A percentile compares a stretch with the other conserved stretches of the same genome.
Conservation (phyloP, 116 monocot genomes). For the Phalaenopsis hybrid region DNA sequence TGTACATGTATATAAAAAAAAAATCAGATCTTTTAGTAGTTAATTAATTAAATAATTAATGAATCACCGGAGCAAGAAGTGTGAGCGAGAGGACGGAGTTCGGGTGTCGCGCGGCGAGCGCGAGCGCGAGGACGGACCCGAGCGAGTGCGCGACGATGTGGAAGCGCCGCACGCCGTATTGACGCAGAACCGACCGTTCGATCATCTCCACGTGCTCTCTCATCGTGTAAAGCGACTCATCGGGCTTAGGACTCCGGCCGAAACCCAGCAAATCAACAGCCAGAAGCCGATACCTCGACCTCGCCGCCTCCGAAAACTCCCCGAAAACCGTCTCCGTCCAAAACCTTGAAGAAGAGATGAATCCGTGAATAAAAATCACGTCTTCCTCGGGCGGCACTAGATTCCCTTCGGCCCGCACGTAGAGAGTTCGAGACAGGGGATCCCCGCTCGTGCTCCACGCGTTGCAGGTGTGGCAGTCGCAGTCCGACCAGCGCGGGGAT, state of each 20-base stretch:
- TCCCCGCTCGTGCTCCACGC: slow-evolving; percentile 23
- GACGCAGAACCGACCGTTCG: slow-evolving; percentile 62
- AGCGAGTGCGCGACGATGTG: slow-evolving; percentile 97
- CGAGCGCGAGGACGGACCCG: slow-evolving; percentile 61
- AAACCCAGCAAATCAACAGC: slow-evolving; percentile 87
- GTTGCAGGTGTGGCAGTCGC: slow-evolving; percentile 49
- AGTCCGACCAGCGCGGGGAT: slow-evolving; percentile 62
- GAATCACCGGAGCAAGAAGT: slow-evolving; percentile 65
- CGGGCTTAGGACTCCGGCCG: slow-evolving; percentile 81
- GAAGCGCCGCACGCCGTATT: slow-evolving; percentile 50
- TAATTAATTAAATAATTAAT: neutral
- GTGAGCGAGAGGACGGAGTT: slow-evolving; percentile 58
- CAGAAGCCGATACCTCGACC: slow-evolving; percentile 47
- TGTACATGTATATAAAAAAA: too few relatives aligned
- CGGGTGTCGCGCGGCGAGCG: slow-evolving; percentile 64
- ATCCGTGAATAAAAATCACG: slow-evolving; percentile 63
- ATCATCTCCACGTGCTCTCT: slow-evolving; percentile 86
- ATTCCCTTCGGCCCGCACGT: slow-evolving; percentile 24
- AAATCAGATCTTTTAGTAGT: too few relatives aligned
- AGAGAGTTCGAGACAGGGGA: slow-evolving; percentile 10
- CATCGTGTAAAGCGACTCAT: slow-evolving; percentile 80
- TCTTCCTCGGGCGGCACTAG: slow-evolving; percentile 22
- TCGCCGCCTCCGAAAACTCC: slow-evolving; percentile 42
- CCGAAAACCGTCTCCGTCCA: slow-evolving; percentile 81
- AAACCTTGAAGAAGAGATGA: slow-evolving; percentile 58